Conservation (phyloP, 345 rosid species). For the Adansonia digitata region DNA sequence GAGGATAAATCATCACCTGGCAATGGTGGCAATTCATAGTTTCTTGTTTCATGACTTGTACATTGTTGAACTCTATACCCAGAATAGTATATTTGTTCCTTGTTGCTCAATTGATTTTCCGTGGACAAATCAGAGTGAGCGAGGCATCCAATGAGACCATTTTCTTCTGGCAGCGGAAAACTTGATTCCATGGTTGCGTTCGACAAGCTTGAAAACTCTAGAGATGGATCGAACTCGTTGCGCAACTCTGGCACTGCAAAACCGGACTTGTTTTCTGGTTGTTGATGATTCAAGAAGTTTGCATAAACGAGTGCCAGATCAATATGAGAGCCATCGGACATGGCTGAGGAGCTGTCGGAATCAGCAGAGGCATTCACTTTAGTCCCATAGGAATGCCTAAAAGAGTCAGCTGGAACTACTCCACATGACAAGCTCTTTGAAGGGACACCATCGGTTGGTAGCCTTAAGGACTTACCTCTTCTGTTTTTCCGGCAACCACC, state of each 20-base stretch:
- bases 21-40: slow-evolving; percentile 37
- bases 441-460: slow-evolving; percentile 14
- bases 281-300: slow-evolving; percentile 49
- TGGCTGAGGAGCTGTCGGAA: slow-evolving; percentile 16
- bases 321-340: slow-evolving; percentile 28
- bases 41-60: slow-evolving; percentile 10
- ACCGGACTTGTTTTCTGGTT: slow-evolving; percentile 15
- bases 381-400: neutral
- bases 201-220: slow-evolving; percentile 16
- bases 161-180: slow-evolving; percentile 6
- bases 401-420: too few relatives aligned
- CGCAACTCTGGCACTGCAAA: slow-evolving; percentile 20
- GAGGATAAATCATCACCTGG: slow-evolving; percentile 32
- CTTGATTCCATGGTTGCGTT: neutral
- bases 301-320: slow-evolving; percentile 59
- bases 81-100: slow-evolving; percentile 17
- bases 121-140: slow-evolving; percentile 2
- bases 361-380: slow-evolving; percentile 16
- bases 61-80: slow-evolving; percentile 6
- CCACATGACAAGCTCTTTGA: neutral
- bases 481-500: slow-evolving; percentile 59
- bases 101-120: slow-evolving; percentile 14
- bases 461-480: slow-evolving; percentile 35
- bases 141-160: slow-evolving; percentile 17
- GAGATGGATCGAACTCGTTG: slow-evolving; percentile 19